Conservation (phyloP, 2,329 filamentous ascomycete genomes). For the Xylariaceae sp. region DNA sequence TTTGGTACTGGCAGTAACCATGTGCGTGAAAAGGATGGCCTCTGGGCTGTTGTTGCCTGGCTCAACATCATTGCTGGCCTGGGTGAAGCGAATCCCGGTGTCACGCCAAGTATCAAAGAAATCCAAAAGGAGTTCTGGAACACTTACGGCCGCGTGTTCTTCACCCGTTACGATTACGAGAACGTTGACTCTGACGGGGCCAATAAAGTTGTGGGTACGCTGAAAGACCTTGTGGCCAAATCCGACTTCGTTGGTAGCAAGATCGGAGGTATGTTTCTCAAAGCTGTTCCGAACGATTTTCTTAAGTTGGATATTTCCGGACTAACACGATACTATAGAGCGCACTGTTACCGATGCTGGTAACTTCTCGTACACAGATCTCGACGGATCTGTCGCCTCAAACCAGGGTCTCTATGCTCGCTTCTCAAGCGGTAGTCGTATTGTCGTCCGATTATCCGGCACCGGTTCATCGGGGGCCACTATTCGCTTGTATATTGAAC, state of each 20-base stretch:
- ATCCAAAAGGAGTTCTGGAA: conserved; percentile 98
- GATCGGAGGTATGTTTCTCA: conserved; percentile 63
- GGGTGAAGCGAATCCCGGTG: conserved; percentile 77
- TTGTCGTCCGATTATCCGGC: conserved; percentile 92
- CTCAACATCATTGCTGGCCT: conserved; percentile 97
- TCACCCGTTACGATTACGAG: conserved; percentile 99
- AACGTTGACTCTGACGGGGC: conserved; percentile 90
- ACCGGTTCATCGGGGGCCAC: conserved; percentile 95
- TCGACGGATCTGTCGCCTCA: conserved; percentile 94
- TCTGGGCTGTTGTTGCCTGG: conserved; percentile 98
- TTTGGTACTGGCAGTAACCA: conserved; percentile 99
- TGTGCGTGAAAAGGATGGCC: conserved; percentile 97
- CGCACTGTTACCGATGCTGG: conserved; percentile 88
- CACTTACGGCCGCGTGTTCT: conserved; percentile 96
- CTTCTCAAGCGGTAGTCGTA: conserved; percentile 92
- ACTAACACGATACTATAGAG: conserved; percentile 45
- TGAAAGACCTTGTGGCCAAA: conserved; percentile 79
- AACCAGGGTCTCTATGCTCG: conserved; percentile 96
- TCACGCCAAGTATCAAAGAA: conserved; percentile 89
- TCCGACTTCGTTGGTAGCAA: conserved; percentile 79
- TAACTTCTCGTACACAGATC: conserved; percentile 97
- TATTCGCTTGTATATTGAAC: conserved; percentile 96
- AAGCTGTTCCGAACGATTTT: not conserved
- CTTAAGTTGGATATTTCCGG: not conserved
- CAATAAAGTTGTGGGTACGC: conserved; percentile 83